Conservation (phyloP, 331 rosid genomes). For the Pyrus hybrid region DNA sequence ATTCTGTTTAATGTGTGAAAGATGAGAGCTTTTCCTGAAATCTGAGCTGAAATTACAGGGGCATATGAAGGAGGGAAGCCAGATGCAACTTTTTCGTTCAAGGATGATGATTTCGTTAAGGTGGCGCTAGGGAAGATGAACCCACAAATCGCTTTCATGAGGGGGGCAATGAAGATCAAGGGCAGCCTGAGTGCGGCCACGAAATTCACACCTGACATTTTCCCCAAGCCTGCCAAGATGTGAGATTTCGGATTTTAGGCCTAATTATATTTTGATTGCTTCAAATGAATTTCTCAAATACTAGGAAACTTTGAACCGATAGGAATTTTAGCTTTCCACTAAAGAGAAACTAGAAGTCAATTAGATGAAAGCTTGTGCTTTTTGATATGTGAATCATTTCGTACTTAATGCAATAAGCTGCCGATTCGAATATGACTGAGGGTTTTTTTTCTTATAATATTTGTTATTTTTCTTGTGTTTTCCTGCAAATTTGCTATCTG, state of each 20-base stretch:
- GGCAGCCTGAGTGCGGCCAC: conserved; percentile 87
- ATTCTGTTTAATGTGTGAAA: not conserved
- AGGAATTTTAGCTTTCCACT: not conserved
- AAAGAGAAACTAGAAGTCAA: not conserved
- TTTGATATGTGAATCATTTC: not conserved
- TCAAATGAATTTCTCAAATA: not conserved
- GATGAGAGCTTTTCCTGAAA: not conserved
- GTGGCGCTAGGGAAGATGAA: conserved; percentile 85
- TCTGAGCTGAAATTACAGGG: conserved; percentile 36
- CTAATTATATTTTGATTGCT: not conserved
- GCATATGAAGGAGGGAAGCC: conserved; percentile 80
- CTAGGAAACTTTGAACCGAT: not conserved
- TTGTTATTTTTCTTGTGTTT: not conserved
- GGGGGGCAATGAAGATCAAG: conserved; percentile 84
- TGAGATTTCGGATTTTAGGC: conserved; percentile 22
- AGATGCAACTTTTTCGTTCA: conserved; percentile 76
- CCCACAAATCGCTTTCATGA: conserved; percentile 90
- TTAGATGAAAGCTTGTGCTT: not conserved
- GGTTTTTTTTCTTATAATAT: too few species aligned
- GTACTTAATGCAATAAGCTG: not conserved
- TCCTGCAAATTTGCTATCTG: not conserved
- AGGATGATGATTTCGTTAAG: conserved; percentile 86
- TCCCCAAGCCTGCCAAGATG: conserved; percentile 94
- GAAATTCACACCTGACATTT: conserved; percentile 85
- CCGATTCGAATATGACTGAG: not conserved